These are phyloP conservation scores for Cytospora piceicola DNA, from an alignment of 2,329 filamentous ascomycete species.

Conservation along the genomic window DNA sequence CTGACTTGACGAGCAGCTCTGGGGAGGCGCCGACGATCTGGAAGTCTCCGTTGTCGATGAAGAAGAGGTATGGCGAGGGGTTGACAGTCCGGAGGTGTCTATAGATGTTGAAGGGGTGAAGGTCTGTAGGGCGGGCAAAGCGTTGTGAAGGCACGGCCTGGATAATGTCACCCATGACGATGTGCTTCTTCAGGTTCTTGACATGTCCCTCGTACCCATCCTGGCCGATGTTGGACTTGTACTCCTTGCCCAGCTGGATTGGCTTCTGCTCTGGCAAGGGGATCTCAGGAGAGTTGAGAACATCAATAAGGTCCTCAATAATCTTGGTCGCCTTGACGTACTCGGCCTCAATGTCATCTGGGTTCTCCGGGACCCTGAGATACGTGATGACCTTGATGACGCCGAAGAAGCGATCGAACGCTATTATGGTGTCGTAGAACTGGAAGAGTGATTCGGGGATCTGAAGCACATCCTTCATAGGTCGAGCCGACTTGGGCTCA, in stretches of 20 bases:
- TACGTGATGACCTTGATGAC: conserved; percentile 94
- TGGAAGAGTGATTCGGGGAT: conserved; percentile 97
- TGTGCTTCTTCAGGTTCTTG: conserved; percentile 83
- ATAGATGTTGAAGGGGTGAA: conserved; percentile 99
- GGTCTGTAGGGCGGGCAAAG: conserved; percentile 82
- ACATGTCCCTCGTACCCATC: conserved; percentile 92
- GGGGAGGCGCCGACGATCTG: conserved; percentile 95
- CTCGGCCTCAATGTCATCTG: conserved; percentile 62
- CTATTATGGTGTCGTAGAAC: conserved; percentile 92
- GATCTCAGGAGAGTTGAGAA: conserved; percentile 74
- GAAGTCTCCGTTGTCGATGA: conserved; percentile 87
- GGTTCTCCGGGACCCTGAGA: conserved; percentile 63
- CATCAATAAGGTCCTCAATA: conserved; percentile 69
- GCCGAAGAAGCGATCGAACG: conserved; percentile 93
- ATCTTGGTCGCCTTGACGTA: conserved; percentile 70
- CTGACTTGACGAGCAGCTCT: conserved; percentile 90
- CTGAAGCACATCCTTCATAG: conserved; percentile 83
- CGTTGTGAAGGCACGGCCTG: conserved; percentile 96
- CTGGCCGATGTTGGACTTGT: conserved; percentile 89
- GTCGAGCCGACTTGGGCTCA: conserved; percentile 90
- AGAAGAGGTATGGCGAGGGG: conserved; percentile 96
- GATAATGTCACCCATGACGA: conserved; percentile 90
- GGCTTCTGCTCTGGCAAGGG: conserved; percentile 77
- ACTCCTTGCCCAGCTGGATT: conserved; percentile 74
- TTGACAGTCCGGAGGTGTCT: conserved; percentile 95